Base-by-base conservation (phyloP, 2,329 filamentous ascomycete genomes). In the Plectosphaerella plurivora region DNA sequence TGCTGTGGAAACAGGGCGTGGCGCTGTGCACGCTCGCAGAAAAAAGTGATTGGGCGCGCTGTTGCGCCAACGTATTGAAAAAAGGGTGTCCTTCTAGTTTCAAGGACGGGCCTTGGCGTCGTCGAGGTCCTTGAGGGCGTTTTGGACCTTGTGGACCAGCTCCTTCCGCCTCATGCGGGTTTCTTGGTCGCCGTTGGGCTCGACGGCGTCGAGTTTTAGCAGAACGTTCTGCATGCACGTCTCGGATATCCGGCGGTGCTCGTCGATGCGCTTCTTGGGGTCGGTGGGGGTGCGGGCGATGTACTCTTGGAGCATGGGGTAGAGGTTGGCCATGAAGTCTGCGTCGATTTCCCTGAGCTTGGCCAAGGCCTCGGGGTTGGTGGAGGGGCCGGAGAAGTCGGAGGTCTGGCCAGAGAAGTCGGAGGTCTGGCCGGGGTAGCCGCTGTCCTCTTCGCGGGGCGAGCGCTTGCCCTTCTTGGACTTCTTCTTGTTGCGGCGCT, bases 121-220 rank as follows among this genome's bases (percentile, higher is more conserved):
- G 63, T 94, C 89, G 53, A 93, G 65, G 25, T 76, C 74, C 62
- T 78, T 84, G 58, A 94, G 68, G 44, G 88, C 72, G 11, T 73
- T 78, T 65, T 93, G 88, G 4, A 88, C 84, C 57, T 87, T 78
- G 61, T 76, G 82, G n/a, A 93, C 87, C 49, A 92, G 68, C 53
- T 85, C 86, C 72, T 88, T 92, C 63, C 89, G 74, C 65, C 75
- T 81, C 12, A 76, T 70, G 56, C 88, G 77, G 24, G 87, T 83
- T 12, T 86, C 83, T 10, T 73, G 66, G 58, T 89, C 82, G 5
- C 87, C 88, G 47, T 87, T 85, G 0, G 85, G 86, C 59, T 93
- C 88, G 3, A 93, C 82, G 20, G 79, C 84, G 65, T 94, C 89
- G 39, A 91, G 68, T 71, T 92, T 93, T 57, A 94, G 70, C 37